phyloP scores from a whole-genome alignment of 2,329 filamentous ascomycete species.

The Cercospora nicotianae region DNA sequence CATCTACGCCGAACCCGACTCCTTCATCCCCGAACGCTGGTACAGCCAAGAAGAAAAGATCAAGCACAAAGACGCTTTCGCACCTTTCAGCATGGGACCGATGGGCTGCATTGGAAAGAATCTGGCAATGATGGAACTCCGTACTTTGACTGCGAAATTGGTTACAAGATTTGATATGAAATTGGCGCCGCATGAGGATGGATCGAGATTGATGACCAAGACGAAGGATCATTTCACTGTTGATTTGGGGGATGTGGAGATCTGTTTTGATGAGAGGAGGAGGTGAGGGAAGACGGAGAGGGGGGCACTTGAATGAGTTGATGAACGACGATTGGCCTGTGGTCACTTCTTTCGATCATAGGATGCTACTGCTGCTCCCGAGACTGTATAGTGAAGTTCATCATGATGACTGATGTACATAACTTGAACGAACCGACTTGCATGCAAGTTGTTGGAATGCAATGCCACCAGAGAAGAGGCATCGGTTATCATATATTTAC shows the following conservation, averaged over 20 bases:
- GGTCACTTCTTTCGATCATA: neutral
- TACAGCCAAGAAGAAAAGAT: constrained; percentile 39
- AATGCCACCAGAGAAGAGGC: neutral
- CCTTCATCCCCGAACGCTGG: constrained; percentile 43
- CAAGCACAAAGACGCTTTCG: constrained; percentile 41
- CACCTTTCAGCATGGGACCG: constrained; percentile 41
- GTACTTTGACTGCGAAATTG: constrained; percentile 39
- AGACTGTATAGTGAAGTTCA: neutral
- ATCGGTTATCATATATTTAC: neutral
- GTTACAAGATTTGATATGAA: constrained; percentile 41
- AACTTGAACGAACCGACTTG: neutral
- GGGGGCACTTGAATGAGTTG: neutral
- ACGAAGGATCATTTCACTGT: constrained; percentile 43
- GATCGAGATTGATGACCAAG: constrained; percentile 35
- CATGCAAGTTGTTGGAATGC: neutral
- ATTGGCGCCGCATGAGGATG: constrained; percentile 42
- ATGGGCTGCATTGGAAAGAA: constrained; percentile 43
- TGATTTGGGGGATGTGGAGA: constrained; percentile 31
- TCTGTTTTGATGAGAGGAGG: constrained; percentile 28
- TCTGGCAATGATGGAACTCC: constrained; percentile 42
- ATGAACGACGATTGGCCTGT: neutral
- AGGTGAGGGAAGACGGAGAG: neutral
- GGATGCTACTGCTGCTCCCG: neutral
- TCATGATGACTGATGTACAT: neutral
- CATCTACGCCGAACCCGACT: constrained; percentile 35